These are phyloP conservation scores for Geum urbanum DNA, from an alignment of 306 rosid species.

Conservation along the genomic window DNA sequence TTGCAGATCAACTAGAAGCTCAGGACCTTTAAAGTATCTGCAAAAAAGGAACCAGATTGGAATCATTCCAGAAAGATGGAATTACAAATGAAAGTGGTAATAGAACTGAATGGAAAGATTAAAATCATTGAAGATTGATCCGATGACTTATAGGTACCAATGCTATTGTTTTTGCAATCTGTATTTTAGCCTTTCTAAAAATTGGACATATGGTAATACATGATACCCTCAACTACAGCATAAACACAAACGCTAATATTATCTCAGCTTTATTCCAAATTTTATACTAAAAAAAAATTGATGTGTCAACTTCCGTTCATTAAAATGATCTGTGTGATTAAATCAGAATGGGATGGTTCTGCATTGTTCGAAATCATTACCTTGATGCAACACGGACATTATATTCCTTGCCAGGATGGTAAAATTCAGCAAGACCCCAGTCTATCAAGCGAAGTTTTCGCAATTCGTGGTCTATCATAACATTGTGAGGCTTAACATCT, in stretches of 20 bases:
- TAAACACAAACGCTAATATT: no score
- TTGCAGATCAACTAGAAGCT: constrained; percentile 84
- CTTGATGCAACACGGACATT: constrained; percentile 92
- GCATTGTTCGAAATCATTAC: constrained; percentile 30
- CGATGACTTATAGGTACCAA: neutral
- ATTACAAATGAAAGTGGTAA: neutral
- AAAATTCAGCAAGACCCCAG: constrained; percentile 92
- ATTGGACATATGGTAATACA: neutral
- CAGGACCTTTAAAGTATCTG: constrained; percentile 91
- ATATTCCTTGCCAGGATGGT: constrained; percentile 87
- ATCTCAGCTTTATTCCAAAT: no score
- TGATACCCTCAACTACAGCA: neutral
- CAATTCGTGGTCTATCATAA: constrained; percentile 85
- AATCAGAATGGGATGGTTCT: neutral
- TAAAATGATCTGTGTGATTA: neutral
- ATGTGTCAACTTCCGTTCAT: neutral
- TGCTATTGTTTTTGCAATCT: neutral
- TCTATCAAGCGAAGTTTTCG: constrained; percentile 89
- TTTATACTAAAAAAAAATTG: neutral
- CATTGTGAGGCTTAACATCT: constrained; percentile 91
- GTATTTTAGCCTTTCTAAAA: neutral
- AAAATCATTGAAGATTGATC: neutral
- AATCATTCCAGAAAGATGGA: constrained; percentile 6
- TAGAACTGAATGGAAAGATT: neutral
- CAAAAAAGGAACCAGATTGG: constrained; percentile 24